phyloP scores from a whole-genome alignment of 2,329 filamentous ascomycete species.

The Bipolaris cookei region DNA sequence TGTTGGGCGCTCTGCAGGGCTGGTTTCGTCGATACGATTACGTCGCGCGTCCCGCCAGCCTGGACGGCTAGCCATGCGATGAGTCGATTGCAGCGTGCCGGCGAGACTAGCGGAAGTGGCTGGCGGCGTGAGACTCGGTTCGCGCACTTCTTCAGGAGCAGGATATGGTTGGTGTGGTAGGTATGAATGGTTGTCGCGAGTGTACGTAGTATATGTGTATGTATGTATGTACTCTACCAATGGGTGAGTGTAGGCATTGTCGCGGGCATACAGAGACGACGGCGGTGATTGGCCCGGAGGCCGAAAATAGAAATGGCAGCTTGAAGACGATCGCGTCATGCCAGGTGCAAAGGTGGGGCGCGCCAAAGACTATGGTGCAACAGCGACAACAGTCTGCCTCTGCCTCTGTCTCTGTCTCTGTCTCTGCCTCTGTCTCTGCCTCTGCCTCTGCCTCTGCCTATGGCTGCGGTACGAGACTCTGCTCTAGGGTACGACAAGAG shows the following conservation, averaged over 20 bases:
- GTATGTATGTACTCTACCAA: too few species aligned
- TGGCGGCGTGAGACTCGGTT: background rate
- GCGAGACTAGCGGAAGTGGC: background rate
- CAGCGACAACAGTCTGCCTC: constrained; percentile 8
- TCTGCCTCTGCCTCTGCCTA: too few species aligned
- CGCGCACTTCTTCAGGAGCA: background rate
- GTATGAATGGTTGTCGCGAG: background rate
- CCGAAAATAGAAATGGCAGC: constrained; percentile 28
- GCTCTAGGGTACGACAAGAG: too few species aligned
- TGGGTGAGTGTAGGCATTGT: constrained; percentile 10
- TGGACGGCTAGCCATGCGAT: constrained; percentile 19
- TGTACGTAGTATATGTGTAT: background rate
- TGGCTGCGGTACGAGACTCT: too few species aligned
- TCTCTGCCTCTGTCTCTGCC: too few species aligned
- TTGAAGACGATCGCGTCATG: constrained; percentile 27
- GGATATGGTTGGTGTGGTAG: background rate
- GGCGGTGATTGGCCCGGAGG: constrained; percentile 20
- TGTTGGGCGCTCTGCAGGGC: constrained; percentile 5
- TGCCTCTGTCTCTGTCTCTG: too few species aligned
- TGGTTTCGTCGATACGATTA: constrained; percentile 14
- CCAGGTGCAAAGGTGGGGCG: constrained; percentile 26
- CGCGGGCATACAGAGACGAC: too few species aligned
- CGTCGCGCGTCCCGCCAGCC: constrained; percentile 17
- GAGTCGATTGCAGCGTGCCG: constrained; percentile 19
- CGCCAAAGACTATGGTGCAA: constrained; percentile 23